Evolutionary conservation across 495 filamentous ascomycete genomes (phyloP).

Genomic region (Penicillium cataractarum): DNA sequence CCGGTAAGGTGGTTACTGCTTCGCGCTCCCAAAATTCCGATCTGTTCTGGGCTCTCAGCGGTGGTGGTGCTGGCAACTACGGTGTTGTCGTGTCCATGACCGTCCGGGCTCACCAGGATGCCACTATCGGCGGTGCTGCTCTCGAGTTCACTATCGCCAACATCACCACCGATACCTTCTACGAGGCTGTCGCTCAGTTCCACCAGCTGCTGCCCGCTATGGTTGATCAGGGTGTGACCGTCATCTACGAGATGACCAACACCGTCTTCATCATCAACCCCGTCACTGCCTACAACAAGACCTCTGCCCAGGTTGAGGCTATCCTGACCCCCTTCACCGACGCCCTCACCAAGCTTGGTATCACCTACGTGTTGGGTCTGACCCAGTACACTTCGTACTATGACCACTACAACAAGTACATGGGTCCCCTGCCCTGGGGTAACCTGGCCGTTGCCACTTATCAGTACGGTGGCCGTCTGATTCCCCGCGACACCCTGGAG

Average conservation of each 20-base stretch:
- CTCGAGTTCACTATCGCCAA: conserved; percentile 33
- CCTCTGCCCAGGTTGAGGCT: conserved; percentile 30
- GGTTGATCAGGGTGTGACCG: conserved; percentile 52
- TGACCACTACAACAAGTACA: conserved; percentile 51
- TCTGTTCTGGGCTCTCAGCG: conserved; percentile 70
- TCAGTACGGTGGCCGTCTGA: conserved; percentile 62
- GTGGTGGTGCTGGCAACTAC: conserved; percentile 67
- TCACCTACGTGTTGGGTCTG: conserved; percentile 29
- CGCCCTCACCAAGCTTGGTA: conserved; percentile 30
- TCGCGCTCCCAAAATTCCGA: conserved; percentile 59
- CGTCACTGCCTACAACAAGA: conserved; percentile 41
- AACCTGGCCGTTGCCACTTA: conserved; percentile 49
- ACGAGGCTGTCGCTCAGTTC: conserved; percentile 45
- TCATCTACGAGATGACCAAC: conserved; percentile 52
- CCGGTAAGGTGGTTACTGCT: conserved; percentile 54
- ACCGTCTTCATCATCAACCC: conserved; percentile 51
- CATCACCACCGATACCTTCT: conserved; percentile 47
- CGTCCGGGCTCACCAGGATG: conserved; percentile 48
- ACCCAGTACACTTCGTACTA: conserved; percentile 48
- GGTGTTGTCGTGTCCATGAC: conserved; percentile 63
- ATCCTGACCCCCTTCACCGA: conserved; percentile 38
- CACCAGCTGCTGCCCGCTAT: conserved; percentile 50
- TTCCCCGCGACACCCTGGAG: conserved; percentile 52
- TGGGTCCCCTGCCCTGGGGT: conserved; percentile 41
- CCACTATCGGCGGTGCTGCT: conserved; percentile 30